Conservation (phyloP, 345 rosid species). For the Excoecaria agallocha region DNA sequence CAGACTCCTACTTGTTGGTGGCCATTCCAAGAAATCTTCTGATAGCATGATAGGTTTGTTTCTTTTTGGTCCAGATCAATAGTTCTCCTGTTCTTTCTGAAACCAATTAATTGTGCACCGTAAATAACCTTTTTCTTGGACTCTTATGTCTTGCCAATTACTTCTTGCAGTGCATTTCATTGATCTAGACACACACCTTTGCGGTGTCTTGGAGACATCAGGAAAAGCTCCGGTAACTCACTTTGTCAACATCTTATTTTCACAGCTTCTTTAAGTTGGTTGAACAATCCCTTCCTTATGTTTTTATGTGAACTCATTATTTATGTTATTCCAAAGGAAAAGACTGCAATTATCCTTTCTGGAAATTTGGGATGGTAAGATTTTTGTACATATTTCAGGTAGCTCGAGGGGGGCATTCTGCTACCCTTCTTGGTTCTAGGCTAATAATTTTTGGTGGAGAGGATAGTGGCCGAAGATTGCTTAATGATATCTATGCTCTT, state of each 20-base stretch:
- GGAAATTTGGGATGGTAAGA: slow-evolving; percentile 15
- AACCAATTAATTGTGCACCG: not conserved
- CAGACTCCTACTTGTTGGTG: slow-evolving; percentile 77
- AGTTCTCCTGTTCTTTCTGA: slow-evolving; percentile 5
- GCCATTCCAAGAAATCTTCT: slow-evolving; percentile 66
- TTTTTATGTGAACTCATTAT: not conserved
- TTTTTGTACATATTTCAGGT: slow-evolving; percentile 49
- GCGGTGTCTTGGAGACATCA: slow-evolving; percentile 57
- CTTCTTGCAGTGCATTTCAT: slow-evolving; percentile 64
- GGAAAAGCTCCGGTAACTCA: slow-evolving; percentile 77
- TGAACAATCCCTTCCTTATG: not conserved
- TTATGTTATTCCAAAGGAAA: not conserved
- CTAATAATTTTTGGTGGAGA: slow-evolving; percentile 91
- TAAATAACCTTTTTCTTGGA: slow-evolving; percentile 17
- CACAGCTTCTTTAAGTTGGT: not conserved
- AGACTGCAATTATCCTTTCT: not conserved
- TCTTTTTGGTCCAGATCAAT: slow-evolving; percentile 11
- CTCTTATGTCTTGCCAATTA: slow-evolving; percentile 18
- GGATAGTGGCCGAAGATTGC: slow-evolving; percentile 68
- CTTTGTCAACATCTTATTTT: not conserved
- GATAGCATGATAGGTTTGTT: slow-evolving; percentile 64
- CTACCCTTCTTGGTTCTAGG: slow-evolving; percentile 69
- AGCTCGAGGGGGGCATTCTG: slow-evolving; percentile 94
- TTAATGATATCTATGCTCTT: slow-evolving; percentile 75
- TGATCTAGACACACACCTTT: slow-evolving; percentile 60